Conservation (phyloP, 208 protist species). For the Angomonas desouzai region DNA sequence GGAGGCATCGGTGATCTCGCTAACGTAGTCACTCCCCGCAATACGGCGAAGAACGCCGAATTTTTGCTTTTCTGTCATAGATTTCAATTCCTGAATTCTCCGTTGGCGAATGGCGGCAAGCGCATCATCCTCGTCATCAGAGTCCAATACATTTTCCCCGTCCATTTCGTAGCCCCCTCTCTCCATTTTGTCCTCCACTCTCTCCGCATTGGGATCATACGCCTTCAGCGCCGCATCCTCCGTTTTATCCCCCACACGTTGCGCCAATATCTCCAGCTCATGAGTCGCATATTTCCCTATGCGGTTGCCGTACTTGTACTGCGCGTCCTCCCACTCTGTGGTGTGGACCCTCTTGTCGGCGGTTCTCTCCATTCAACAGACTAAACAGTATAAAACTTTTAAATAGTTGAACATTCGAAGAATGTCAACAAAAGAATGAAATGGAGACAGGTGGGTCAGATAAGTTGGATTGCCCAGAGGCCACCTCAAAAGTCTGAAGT, state of each 20-base stretch:
- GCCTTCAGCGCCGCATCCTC: slow-evolving; percentile 55
- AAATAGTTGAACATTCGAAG: neutral
- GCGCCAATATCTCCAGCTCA: slow-evolving; percentile 74
- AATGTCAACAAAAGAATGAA: neutral
- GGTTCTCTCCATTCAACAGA: slow-evolving; percentile 60
- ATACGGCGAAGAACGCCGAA: slow-evolving; percentile 77
- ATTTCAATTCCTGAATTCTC: slow-evolving; percentile 62
- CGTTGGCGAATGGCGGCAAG: slow-evolving; percentile 49
- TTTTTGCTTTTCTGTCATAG: slow-evolving; percentile 24
- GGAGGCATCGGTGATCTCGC: slow-evolving; percentile 83
- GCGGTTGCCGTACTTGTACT: slow-evolving; percentile 87
- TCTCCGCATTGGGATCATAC: slow-evolving; percentile 75
- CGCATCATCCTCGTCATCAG: slow-evolving; percentile 75
- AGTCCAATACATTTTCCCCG: slow-evolving; percentile 22
- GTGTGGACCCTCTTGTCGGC: slow-evolving; percentile 81
- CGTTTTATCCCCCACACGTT: slow-evolving; percentile 73
- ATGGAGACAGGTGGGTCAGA: slow-evolving; percentile 1
- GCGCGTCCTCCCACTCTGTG: slow-evolving; percentile 90
- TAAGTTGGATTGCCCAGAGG: too few relatives aligned
- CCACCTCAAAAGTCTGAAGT: too few relatives aligned
- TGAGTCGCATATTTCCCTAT: slow-evolving; percentile 83
- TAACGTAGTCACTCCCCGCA: slow-evolving; percentile 59
- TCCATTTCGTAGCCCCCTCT: slow-evolving; percentile 51
- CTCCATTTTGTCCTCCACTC: slow-evolving; percentile 57
- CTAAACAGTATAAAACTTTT: neutral